Evolutionary conservation across 1,284 basidiomycete species (phyloP), one percentile per base, ranked within the genome.

Genomic region (Taiwanofungus camphoratus): DNA sequence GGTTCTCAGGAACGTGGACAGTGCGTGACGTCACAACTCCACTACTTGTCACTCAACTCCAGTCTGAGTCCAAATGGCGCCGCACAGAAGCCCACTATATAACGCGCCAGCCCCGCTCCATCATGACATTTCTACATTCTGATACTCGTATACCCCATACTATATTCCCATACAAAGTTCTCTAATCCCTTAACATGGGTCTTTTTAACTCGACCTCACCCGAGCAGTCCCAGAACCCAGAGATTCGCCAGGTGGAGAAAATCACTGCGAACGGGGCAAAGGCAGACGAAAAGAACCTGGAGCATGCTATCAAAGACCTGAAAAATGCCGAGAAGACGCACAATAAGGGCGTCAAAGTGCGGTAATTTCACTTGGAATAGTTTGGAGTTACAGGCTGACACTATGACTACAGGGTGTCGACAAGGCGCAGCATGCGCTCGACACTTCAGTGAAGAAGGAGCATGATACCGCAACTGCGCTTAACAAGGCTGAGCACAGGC

Each of bases 371-470:
- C 23, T 34, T 29, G 31, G 39, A 18, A 31, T 24, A 16, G 7
- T n/a, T n/a, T n/a, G n/a, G 16, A 21, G n/a, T 23, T 16, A 21
- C 29, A 22, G 29, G 26, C 23, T 15, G n/a, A 22, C 38, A 8
- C 23, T 31, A n/a, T 18, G 12, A 4, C 15, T 36, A 23, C 49
- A 80, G 78, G 58, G 59, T 4, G 62, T 60, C 2, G 56, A 60
- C 11, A 73, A 75, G 47, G 72, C 73, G 1, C 66, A 69, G 37
- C 66, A 66, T 46, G 46, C 55, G 6, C 58, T 77, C 24, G 69
- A 69, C 36, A 77, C 75, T 54, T 59, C 71, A 37, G 65, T 71
- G 45, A 66, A 68, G 48, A 62, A 67, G 47, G 76, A 79, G 53
- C 64, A 69, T 40, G 63, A 63, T 30, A 61, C 67, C n/a, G 64